These are phyloP conservation scores for Stephania cephalantha DNA, from an alignment of 164 flowering plant species.

Conservation along the genomic window DNA sequence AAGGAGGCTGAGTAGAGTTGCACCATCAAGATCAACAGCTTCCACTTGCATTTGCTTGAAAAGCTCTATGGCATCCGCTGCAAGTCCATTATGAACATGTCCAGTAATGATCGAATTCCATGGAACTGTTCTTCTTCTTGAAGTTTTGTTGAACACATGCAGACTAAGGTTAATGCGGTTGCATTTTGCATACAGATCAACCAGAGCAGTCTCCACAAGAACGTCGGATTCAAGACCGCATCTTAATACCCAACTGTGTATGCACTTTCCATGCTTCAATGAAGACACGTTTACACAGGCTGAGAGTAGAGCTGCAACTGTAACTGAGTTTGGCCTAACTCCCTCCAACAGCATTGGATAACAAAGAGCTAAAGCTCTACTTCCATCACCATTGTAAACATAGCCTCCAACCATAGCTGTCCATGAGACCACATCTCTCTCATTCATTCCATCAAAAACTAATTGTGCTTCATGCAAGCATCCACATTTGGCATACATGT, in stretches of 20 bases:
- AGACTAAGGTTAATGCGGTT: conserved; percentile 30
- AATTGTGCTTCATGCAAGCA: conserved; percentile 44
- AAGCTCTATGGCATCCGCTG: conserved; percentile 43
- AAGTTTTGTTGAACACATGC: conserved; percentile 35
- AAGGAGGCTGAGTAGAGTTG: conserved; percentile 55
- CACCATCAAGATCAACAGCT: conserved; percentile 36
- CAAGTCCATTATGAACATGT: conserved; percentile 36
- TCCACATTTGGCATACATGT: conserved; percentile 71
- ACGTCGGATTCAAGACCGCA: conserved; percentile 41
- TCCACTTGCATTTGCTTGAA: conserved; percentile 55
- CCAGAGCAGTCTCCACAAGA: conserved; percentile 55
- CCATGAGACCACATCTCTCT: conserved; percentile 74
- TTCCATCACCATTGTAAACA: conserved; percentile 33
- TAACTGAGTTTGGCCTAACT: conserved; percentile 54
- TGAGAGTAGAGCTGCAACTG: conserved; percentile 52
- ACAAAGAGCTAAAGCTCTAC: conserved; percentile 40
- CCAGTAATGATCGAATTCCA: conserved; percentile 80
- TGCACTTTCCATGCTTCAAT: conserved; percentile 42
- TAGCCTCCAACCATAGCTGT: conserved; percentile 61
- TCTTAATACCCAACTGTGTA: conserved; percentile 59
- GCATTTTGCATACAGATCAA: conserved; percentile 73
- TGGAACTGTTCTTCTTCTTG: conserved; percentile 38
- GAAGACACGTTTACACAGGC: conserved; percentile 38
- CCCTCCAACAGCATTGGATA: conserved; percentile 45
- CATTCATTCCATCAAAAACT: conserved; percentile 43